Evolutionary conservation across 1,139 yeast species (phyloP), one percentile per base, ranked within the genome.

Genomic region (Ogataea hybrid): DNA sequence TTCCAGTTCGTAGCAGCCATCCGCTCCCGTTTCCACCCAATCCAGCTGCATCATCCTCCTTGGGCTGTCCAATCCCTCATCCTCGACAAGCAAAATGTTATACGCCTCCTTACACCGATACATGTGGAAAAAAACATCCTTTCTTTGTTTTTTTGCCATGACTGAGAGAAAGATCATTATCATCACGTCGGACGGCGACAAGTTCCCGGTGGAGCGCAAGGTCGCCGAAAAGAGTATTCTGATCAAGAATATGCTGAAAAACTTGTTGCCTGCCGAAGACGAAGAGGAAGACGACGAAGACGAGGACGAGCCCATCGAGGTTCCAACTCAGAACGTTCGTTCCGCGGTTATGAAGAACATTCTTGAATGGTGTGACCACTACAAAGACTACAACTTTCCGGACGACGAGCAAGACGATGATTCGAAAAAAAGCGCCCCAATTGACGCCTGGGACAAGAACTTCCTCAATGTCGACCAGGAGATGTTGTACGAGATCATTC

Each of bases 381-480:
- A 94, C 71, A 85, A 83, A 65, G 87, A 87, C 61, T 85, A 92
- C 34, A 75, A 75, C 22, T 84, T 84, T 66, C 85, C 85, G 16
- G 87, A 79, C 48, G 86, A 81, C 38, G 90, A 84, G 47, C 88
- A 82, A 36, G 67, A 62, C 29, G 94, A 84, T 51, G 92, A 84
- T 59, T 79, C 89, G 20, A 86, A 87, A 58, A 87, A 85, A 56
- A 75, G 87, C 5, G 87, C 88, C 4, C 92, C 92, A 1, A 84
- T 92, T 43, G 92, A 86, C 52, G 95, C 90, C 47, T 94, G 98
- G 98, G 98, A 94, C 68, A 87, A 87, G 65, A 88, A 85, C 63
- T 94, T 92, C 65, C 77, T 94, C 61, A 87, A 88, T 56, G 97
- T 94, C 32, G 98, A 94, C 66, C 98, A 94, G 66, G 98, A 94